These are phyloP conservation scores for Grosmannia clavigera DNA, from an alignment of 2,329 filamentous ascomycete species.

Conservation along the genomic window DNA sequence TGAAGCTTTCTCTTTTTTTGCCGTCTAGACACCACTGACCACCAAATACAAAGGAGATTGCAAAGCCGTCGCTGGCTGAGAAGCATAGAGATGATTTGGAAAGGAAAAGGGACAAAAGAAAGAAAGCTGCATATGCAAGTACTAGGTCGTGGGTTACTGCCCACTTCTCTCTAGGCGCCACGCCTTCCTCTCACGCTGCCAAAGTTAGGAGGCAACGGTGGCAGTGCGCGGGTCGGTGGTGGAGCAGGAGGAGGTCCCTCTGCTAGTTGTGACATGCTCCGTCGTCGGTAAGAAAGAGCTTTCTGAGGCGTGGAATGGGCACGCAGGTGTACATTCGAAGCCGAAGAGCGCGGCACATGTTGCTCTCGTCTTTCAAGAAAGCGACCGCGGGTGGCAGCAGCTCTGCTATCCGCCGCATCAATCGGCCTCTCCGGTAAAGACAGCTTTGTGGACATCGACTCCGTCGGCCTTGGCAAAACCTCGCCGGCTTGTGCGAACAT, in stretches of 20 bases:
- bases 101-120: not conserved
- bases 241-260: slow-evolving; percentile 41
- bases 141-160: not conserved
- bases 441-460: not conserved
- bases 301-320: not conserved
- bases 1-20: not conserved
- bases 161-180: not conserved
- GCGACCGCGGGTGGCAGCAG: not conserved
- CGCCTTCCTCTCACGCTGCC: not conserved
- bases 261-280: slow-evolving; percentile 38
- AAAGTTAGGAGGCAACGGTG: slow-evolving; percentile 23
- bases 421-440: not conserved
- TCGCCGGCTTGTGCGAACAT: slow-evolving; percentile 13
- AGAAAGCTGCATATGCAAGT: not conserved
- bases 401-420: not conserved
- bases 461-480: not conserved
- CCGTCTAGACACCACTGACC: not conserved
- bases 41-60: not conserved
- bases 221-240: slow-evolving; percentile 41
- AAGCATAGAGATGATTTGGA: not conserved
- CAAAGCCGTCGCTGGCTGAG: not conserved
- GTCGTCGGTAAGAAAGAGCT: slow-evolving; percentile 6
- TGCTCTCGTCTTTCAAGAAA: slow-evolving; percentile 1
- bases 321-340: slow-evolving; percentile 15
- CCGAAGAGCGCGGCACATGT: not conserved